Base-by-base conservation (phyloP, 2,329 filamentous ascomycete species). In the Magnaporthiopsis poae region DNA sequence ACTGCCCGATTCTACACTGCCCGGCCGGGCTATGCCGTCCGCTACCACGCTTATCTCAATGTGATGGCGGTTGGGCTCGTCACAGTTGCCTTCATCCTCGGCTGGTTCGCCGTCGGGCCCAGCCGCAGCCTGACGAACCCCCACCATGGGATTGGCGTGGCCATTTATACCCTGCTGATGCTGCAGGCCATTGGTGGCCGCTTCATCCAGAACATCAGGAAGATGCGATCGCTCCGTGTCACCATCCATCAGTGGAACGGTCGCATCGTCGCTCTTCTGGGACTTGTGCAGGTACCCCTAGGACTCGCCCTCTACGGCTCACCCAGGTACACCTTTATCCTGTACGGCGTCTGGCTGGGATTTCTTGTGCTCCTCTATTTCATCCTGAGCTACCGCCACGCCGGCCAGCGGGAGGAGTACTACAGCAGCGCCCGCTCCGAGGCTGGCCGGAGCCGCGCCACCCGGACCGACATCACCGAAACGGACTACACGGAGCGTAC, bases 231-330 rank as follows among this genome's bases (percentile, higher is more conserved):
- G 25, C 73, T 84, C 18, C 79, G 84, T 27, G 76, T 82, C 56
- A 82, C 90, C 82, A 77, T 98, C 60, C 95, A 99, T 78, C 90
- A 93, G 74, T 97, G 95, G 92, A 79, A 90, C 25, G 95, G 95
- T 25, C 84, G 93, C 67, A 80, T 85, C 0, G 86, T 94, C 71
- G 89, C 90, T 2, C 77, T 98, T 25, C 81, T 99, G 4, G 95
- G 91, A 0, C 88, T 98, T 70, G 84, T 88, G 3, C 95, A 99
- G 75, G 86, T 99, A 13, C 90, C 95, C 0, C 82, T 99, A 0
- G 95, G 95, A 0, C 81, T 99, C 62, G 93, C 93, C 0, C 82
- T 99, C 1, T 99, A 97, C 73, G 95, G 95, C 7, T 96, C 93
- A 36, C 94, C 95, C 5, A 87, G 89, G 72, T 86, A 84, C 56